These are phyloP conservation scores for Bruguiera gymnorhiza DNA, from an alignment of 345 rosid genomes.

Conservation along the genomic window DNA sequence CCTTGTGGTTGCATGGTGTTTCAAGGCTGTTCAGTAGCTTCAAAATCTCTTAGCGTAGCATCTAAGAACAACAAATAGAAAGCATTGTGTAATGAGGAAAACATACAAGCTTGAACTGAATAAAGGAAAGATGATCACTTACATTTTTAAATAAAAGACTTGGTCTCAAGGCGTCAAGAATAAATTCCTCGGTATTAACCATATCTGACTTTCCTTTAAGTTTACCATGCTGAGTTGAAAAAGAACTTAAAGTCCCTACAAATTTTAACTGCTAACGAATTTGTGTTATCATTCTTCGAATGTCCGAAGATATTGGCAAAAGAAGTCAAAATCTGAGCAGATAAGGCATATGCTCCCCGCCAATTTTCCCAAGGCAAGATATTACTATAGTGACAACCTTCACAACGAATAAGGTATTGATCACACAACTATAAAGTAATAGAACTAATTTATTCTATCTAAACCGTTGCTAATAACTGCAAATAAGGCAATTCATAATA, in stretches of 20 bases:
- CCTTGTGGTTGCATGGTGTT: conserved; percentile 69
- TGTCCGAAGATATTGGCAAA: conserved; percentile 61
- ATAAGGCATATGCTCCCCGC: conserved; percentile 68
- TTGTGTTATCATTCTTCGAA: conserved; percentile 60
- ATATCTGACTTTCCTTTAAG: conserved; percentile 57
- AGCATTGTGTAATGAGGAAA: neutral
- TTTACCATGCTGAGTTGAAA: conserved; percentile 41
- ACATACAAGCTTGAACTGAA: conserved; percentile 15
- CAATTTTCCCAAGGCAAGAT: conserved; percentile 65
- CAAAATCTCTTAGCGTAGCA: conserved; percentile 70
- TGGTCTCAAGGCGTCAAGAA: conserved; percentile 70
- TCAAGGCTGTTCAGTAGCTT: conserved; percentile 61
- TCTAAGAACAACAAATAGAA: conserved; percentile 30
- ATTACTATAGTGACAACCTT: conserved; percentile 66
- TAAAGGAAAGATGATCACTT: conserved; percentile 23
- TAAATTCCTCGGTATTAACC: conserved; percentile 53
- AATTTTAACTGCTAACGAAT: conserved; percentile 12
- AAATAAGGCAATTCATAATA: neutral
- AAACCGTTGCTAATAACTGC: neutral
- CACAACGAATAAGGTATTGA: conserved; percentile 3
- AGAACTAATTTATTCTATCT: neutral
- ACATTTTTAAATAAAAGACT: conserved; percentile 57
- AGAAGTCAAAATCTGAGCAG: conserved; percentile 69
- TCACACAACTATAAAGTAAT: neutral
- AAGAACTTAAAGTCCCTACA: conserved; percentile 54